Evolutionary conservation across 192 early-diverging fungal genomes (phyloP), one percentile per base, ranked within the genome.

Genomic region (Piromyces sp.): DNA sequence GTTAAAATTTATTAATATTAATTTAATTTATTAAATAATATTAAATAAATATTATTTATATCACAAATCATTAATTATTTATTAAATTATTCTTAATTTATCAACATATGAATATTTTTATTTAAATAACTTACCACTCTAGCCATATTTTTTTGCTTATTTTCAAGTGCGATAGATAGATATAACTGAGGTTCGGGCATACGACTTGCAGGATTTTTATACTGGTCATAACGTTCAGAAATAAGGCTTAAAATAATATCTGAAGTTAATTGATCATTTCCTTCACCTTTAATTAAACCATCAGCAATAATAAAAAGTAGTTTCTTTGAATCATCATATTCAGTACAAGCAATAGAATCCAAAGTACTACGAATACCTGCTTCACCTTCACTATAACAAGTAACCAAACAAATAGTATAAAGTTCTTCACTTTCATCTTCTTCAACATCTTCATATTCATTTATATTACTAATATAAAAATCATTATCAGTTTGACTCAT

Each of bases 141-240:
- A 86, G 89, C 97, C 93, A 92, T 95, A 86, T 99, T 99, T 87
- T 98, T 95, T 84, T 95, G 94, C 84, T 96, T 96, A 80, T 86
- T 84, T 29, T 95, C 95, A 22, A 95, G 94, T 37, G 92, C 95
- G 30, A 97, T 91, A 31, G 96, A 94, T 82, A 96, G 85, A 87
- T 96, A 99, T 80, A 91, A 91, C 30, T 94, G 87, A 11, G 96
- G 92, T 84, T 95, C 95, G 2, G 96, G 95, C 29, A 80, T 79
- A 29, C 40, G 17, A 30, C 80, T 82, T 80, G 3, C 22, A 22
- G 81, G 81, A 51, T 81, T 19, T 81, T 81, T 30, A 30, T 81
- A 80, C 31, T 29, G 81, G 28, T 51, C 5, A 31, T 79, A 15
- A 79, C n/a, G 30, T 80, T 51, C 42, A 22, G 42, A 22, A 13